Base-by-base conservation (phyloP, 768 basidiomycete species). In the Boletus subcaerulescens region DNA sequence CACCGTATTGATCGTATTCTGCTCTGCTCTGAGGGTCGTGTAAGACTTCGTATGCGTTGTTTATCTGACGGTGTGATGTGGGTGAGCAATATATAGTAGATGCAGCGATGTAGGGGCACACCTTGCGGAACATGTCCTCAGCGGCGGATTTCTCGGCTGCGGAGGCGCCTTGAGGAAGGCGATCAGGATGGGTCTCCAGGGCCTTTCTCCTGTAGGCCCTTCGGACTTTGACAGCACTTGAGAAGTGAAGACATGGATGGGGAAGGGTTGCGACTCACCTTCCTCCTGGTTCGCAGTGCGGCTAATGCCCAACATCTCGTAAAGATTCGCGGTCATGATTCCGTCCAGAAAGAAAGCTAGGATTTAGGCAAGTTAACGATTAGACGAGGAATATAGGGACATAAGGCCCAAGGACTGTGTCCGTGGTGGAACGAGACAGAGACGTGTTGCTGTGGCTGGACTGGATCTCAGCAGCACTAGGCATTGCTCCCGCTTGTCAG, bases 151-250 rank as follows among this genome's bases (percentile, higher is more conserved):
- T 90, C n/a, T 89, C 79, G 9, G 76, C 78, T 13, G 76, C 60
- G 26, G 83, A 80, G n/a, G 78, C 76, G 15, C 76, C 76, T 39
- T 73, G 81, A 5, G 81, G 78, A 2, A 88, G 75, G 42, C 89
- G 77, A 64, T 91, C 89, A 6, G 89, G 89, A 65, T 91, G 89
- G 3, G 87, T 91, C 53, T 83, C 74, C 26, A 91, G 65, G 3
- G 89, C 89, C 64, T 73, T 79, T 71, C 76, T 82, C 69, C 80
- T 84, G 77, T 91, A 91, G n/a, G 89, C 89, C 61, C 80, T 88
- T 57, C 87, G 81, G 58, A 91, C 89, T 91, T 57, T 36, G 22
- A 41, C 40, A 31, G 24, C 7, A 48, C 40, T 33, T 62, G 41
- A 65, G 56, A 15, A 14, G 31, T 18, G 45, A 45, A n/a, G 48